These are phyloP conservation scores for Cryptosporidium baileyi DNA, from an alignment of 169 alveolate genomes.

Conservation along the genomic window DNA sequence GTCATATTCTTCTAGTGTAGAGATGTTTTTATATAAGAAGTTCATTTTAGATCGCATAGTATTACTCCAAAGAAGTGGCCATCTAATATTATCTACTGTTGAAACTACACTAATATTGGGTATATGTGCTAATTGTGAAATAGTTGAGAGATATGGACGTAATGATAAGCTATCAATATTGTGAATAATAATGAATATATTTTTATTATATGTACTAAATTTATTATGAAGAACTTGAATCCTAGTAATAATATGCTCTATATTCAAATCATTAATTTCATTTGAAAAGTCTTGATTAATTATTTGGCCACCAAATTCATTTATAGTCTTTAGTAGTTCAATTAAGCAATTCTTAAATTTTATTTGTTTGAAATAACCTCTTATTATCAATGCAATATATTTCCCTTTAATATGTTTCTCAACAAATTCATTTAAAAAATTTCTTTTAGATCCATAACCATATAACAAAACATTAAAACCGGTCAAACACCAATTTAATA, in stretches of 20 bases:
- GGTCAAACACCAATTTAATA: slow-evolving; percentile 32
- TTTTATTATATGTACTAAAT: background rate
- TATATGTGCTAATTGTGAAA: slow-evolving; percentile 23
- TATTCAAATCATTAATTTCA: background rate
- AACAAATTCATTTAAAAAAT: slow-evolving; percentile 34
- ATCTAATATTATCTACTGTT: slow-evolving; percentile 56
- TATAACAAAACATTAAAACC: slow-evolving; percentile 52
- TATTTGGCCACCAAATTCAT: background rate
- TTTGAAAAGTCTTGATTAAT: background rate
- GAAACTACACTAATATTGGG: slow-evolving; percentile 11
- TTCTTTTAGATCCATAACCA: slow-evolving; percentile 42
- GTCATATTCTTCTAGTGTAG: slow-evolving; percentile 32
- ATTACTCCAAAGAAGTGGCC: slow-evolving; percentile 65
- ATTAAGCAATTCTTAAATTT: slow-evolving; percentile 34
- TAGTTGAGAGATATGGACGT: slow-evolving; percentile 59
- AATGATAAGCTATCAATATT: slow-evolving; percentile 43
- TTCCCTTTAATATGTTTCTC: background rate
- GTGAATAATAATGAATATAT: slow-evolving; percentile 21
- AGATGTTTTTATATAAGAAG: slow-evolving; percentile 6
- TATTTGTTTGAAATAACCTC: slow-evolving; percentile 35
- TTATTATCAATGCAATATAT: slow-evolving; percentile 11
- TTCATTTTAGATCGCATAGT: slow-evolving; percentile 41
- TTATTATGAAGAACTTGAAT: background rate
- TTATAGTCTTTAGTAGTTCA: slow-evolving; percentile 8
- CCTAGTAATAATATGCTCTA: slow-evolving; percentile 15